A percentile compares a stretch with the other conserved stretches of the same genome.
phyloP scores from a whole-genome alignment of 2,329 filamentous ascomycete species.

The Colletotrichum horii region DNA sequence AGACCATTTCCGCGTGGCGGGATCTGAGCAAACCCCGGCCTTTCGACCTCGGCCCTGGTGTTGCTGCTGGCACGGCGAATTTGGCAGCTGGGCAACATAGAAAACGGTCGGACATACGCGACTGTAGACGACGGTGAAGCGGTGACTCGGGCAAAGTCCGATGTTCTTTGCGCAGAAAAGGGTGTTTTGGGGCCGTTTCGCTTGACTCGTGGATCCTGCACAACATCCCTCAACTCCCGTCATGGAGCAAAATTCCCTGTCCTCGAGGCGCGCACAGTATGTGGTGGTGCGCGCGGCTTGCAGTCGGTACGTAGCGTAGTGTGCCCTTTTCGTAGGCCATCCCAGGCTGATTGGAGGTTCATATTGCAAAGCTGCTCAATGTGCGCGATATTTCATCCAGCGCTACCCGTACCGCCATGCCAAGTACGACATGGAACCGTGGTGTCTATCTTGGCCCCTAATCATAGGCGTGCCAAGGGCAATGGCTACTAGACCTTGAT shows the following conservation, averaged over 20 bases:
- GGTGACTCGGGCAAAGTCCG: slow-evolving; percentile 21
- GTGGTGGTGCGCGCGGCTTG: neutral
- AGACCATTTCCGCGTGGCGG: neutral
- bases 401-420: neutral
- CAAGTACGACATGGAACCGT: slow-evolving; percentile 13
- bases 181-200: slow-evolving; percentile 25
- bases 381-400: slow-evolving; percentile 5
- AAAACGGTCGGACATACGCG: neutral
- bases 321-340: neutral
- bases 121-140: slow-evolving; percentile 1
- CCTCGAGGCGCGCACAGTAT: neutral
- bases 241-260: neutral
- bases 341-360: neutral
- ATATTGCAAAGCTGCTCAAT: neutral
- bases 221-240: slow-evolving; percentile 29
- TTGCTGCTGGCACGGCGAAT: neutral
- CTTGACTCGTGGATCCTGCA: slow-evolving; percentile 42
- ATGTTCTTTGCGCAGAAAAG: neutral
- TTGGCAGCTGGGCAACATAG: neutral
- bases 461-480: neutral
- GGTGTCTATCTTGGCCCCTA: neutral
- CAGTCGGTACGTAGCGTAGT: neutral
- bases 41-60: neutral
- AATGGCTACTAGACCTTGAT: neutral
- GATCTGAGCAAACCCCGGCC: neutral